Evolutionary conservation across 176 grass and related monocot genomes (phyloP).

Genomic region (Themeda triandra): DNA sequence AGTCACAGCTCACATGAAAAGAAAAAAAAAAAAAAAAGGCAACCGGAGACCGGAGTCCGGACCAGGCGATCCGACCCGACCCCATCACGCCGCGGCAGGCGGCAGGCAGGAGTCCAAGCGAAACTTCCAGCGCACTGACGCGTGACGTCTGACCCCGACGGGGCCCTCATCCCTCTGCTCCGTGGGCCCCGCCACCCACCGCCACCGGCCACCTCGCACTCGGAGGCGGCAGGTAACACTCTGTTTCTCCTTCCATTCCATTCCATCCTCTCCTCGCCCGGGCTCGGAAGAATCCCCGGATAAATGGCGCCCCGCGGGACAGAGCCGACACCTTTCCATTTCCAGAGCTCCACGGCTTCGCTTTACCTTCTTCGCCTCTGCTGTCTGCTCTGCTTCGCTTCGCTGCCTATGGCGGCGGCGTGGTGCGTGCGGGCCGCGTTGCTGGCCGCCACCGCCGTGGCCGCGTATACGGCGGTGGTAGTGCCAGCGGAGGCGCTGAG

Average conservation of each 20-base stretch:
- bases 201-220: background rate
- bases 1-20: no score
- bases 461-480: background rate
- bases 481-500: conserved; percentile 37
- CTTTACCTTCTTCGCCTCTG: background rate
- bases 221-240: background rate
- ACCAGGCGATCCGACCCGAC: background rate
- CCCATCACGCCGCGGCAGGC: background rate
- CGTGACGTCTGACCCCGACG: background rate
- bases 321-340: background rate
- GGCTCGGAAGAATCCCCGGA: background rate
- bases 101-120: conserved; percentile 1
- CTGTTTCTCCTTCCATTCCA: background rate
- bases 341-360: background rate
- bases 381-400: background rate
- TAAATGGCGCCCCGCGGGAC: conserved; percentile 20
- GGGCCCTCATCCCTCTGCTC: background rate
- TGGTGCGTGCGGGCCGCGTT: conserved; percentile 27
- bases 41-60: background rate
- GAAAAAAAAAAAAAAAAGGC: background rate
- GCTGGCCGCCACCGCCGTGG: background rate
- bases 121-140: conserved; percentile 47
- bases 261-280: no score
- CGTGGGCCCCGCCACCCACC: conserved; percentile 3
- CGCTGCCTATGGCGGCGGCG: conserved; percentile 9